These are phyloP conservation scores for Davidsoniella eucalypti DNA, from an alignment of 2,329 filamentous ascomycete species.

Conservation along the genomic window DNA sequence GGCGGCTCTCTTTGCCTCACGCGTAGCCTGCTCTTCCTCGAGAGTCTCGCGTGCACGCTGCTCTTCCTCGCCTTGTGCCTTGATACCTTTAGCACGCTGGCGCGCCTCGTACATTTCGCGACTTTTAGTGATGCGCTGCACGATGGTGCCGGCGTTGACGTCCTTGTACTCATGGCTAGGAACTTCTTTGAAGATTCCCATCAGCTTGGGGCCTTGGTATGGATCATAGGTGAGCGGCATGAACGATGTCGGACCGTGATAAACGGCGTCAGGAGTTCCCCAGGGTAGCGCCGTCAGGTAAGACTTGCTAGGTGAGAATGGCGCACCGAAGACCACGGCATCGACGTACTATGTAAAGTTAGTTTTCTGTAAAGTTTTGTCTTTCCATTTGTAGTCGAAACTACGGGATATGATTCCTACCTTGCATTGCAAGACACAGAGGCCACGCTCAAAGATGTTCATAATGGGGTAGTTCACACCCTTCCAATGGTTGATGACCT, in stretches of 20 bases:
- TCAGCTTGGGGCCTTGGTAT: conserved; percentile 61
- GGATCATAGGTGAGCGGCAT: conserved; percentile 68
- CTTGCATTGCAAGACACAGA: conserved; percentile 81
- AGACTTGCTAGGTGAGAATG: conserved; percentile 64
- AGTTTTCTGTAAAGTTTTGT: conserved; percentile 12
- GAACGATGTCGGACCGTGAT: conserved; percentile 91
- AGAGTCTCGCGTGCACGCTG: conserved; percentile 44
- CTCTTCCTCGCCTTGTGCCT: conserved; percentile 58
- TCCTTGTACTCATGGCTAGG: conserved; percentile 62
- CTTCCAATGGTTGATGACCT: conserved; percentile 92
- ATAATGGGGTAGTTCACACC: conserved; percentile 98
- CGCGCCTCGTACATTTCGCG: conserved; percentile 79
- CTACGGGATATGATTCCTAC: too few relatives aligned
- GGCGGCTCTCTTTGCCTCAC: conserved; percentile 25
- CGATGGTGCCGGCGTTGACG: conserved; percentile 86
- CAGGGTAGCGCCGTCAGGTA: conserved; percentile 65
- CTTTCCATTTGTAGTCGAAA: too few relatives aligned
- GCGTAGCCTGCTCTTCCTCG: conserved; percentile 39
- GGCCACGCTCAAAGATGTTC: conserved; percentile 93
- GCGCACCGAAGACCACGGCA: conserved; percentile 75
- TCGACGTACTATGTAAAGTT: conserved; percentile 53
- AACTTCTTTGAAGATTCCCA: conserved; percentile 74
- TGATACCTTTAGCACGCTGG: conserved; percentile 78
- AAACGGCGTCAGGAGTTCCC: conserved; percentile 62
- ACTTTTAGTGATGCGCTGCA: conserved; percentile 75